phyloP scores from a whole-genome alignment of 2,329 filamentous ascomycete genomes.

The Tolypocladium amazonense region DNA sequence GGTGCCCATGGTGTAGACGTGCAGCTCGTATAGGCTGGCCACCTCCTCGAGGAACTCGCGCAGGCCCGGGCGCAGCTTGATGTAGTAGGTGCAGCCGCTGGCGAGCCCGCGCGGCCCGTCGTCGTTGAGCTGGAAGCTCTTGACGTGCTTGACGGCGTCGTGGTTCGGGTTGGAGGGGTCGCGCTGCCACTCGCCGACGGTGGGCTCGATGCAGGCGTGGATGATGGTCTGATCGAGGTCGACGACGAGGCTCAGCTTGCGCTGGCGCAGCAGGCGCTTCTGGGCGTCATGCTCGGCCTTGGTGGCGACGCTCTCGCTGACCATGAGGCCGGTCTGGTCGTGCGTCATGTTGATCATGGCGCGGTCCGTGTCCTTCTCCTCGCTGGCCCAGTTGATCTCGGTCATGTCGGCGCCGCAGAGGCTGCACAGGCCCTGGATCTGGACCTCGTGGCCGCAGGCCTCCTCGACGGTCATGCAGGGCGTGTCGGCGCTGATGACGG shows the following conservation, averaged over 20 bases:
- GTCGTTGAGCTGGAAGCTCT: slow-evolving; percentile 79
- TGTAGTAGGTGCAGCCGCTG: slow-evolving; percentile 88
- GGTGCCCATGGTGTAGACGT: slow-evolving; percentile 99
- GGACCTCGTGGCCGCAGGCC: slow-evolving; percentile 80
- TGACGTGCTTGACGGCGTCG: slow-evolving; percentile 78
- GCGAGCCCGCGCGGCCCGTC: slow-evolving; percentile 62
- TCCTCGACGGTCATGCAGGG: slow-evolving; percentile 71
- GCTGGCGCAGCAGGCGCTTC: slow-evolving; percentile 64
- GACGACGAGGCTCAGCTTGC: slow-evolving; percentile 87
- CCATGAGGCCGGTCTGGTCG: slow-evolving; percentile 76
- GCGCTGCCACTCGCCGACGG: slow-evolving; percentile 88
- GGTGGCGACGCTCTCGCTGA: slow-evolving; percentile 72
- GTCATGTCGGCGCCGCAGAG: slow-evolving; percentile 97
- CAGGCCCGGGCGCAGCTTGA: slow-evolving; percentile 88
- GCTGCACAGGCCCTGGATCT: slow-evolving; percentile 83
- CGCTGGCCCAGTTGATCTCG: slow-evolving; percentile 73
- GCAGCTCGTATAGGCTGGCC: slow-evolving; percentile 77
- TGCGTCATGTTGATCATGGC: slow-evolving; percentile 94
- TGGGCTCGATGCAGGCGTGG: slow-evolving; percentile 93
- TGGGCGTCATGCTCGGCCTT: slow-evolving; percentile 81
- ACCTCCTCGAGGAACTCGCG: slow-evolving; percentile 69
- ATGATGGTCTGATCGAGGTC: slow-evolving; percentile 98
- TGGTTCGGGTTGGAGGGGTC: slow-evolving; percentile 86
- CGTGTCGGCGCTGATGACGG: slow-evolving; percentile 49
- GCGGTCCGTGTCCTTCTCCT: slow-evolving; percentile 67